These are phyloP conservation scores for Paraphoma sp. DNA, from an alignment of 2,329 filamentous ascomycete species.

Conservation along the genomic window DNA sequence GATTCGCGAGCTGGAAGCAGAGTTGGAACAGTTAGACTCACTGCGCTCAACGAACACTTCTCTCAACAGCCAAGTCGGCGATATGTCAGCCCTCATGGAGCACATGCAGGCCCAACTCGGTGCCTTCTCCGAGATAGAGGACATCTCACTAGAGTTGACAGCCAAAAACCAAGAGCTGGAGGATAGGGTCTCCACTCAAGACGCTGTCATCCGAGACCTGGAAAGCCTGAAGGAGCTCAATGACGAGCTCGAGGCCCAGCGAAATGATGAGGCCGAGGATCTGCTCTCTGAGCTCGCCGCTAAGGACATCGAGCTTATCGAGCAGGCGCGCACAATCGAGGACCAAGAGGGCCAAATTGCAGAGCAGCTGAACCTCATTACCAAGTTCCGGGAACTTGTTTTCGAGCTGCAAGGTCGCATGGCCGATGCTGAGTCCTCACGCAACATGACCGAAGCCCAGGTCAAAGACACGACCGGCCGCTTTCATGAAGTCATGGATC, in stretches of 20 bases:
- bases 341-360: conserved; percentile 82
- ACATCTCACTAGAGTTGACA: conserved; percentile 91
- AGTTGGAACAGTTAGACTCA: conserved; percentile 44
- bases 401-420: conserved; percentile 83
- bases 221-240: conserved; percentile 91
- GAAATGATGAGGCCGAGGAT: conserved; percentile 91
- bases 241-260: conserved; percentile 92
- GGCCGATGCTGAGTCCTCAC: conserved; percentile 89
- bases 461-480: conserved; percentile 88
- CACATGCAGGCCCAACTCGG: conserved; percentile 92
- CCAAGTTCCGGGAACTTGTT: conserved; percentile 87
- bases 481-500: conserved; percentile 93
- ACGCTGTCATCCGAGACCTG: conserved; percentile 82
- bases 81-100: conserved; percentile 56
- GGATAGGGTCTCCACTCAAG: conserved; percentile 83
- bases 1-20: conserved; percentile 49
- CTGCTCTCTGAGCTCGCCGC: conserved; percentile 93
- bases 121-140: conserved; percentile 83
- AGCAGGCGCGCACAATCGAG: conserved; percentile 74
- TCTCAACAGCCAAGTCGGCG: conserved; percentile 71
- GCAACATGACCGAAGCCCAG: conserved; percentile 90
- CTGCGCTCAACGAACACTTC: conserved; percentile 74
- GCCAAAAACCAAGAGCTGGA: conserved; percentile 85
- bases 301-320: conserved; percentile 82
- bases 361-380: conserved; percentile 89